Percentiles rank a stretch among this genome's conserved stretches.
phyloP scores from a whole-genome alignment of 257 asterid genomes.

The Solanum ossicruentum region DNA sequence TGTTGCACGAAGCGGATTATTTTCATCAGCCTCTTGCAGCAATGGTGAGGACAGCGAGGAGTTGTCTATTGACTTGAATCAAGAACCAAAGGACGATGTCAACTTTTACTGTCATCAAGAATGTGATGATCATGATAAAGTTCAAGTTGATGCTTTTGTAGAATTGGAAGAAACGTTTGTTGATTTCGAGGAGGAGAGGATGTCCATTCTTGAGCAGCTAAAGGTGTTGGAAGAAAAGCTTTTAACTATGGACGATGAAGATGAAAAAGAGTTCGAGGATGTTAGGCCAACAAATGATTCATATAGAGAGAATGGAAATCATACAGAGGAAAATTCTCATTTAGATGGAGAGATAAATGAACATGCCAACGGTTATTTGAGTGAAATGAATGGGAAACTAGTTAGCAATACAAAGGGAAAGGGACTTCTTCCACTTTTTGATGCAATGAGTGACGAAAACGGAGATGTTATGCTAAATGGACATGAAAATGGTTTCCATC shows the following conservation, averaged over 20 bases:
- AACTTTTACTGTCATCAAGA: conserved; percentile 27
- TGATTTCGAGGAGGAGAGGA: conserved; percentile 82
- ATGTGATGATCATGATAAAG: conserved; percentile 17
- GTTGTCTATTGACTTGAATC: conserved; percentile 59
- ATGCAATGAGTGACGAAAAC: conserved; percentile 52
- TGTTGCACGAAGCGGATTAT: conserved; percentile 40
- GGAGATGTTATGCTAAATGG: conserved; percentile 19
- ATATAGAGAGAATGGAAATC: conserved; percentile 20
- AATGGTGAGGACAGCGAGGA: conserved; percentile 81
- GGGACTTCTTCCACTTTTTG: conserved; percentile 84
- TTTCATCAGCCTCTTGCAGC: conserved; percentile 68
- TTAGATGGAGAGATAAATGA: not conserved
- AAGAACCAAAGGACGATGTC: conserved; percentile 53
- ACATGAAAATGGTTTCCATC: conserved; percentile 11
- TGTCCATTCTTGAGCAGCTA: conserved; percentile 78
- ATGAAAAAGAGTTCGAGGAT: conserved; percentile 32
- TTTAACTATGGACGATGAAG: conserved; percentile 40
- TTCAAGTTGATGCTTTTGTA: conserved; percentile 50
- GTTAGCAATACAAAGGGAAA: conserved; percentile 34
- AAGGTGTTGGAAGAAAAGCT: conserved; percentile 81
- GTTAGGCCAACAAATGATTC: conserved; percentile 13
- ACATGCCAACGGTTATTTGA: conserved; percentile 36
- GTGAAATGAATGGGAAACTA: conserved; percentile 36
- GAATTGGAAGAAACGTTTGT: conserved; percentile 74
- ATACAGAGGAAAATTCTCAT: conserved; percentile 1